Conservation (phyloP, 805 yeast genomes). For the Zygosaccharomyces bailii region DNA sequence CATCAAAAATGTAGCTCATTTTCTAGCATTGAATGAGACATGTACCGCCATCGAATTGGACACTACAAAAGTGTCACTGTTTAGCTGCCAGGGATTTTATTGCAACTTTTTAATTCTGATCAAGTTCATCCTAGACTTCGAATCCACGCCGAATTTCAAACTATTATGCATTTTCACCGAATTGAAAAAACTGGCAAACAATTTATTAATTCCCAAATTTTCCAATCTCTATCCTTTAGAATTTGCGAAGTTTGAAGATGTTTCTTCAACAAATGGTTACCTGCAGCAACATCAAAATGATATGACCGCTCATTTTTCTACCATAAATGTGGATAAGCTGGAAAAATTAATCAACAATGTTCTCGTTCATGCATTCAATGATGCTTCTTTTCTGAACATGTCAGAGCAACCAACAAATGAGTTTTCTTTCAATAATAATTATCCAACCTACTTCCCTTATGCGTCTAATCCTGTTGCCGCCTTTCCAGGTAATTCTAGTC, state of each 20-base stretch:
- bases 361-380: constrained; percentile 33
- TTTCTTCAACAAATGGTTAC: constrained; percentile 9
- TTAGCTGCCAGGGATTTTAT: constrained; percentile 32
- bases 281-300: constrained; percentile 10
- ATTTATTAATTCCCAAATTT: constrained; percentile 28
- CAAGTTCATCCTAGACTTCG: constrained; percentile 34
- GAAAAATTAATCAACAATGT: constrained; percentile 32
- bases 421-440: constrained; percentile 21
- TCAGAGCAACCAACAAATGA: constrained; percentile 28
- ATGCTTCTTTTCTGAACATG: constrained; percentile 33
- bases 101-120: constrained; percentile 31
- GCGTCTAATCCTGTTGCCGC: constrained; percentile 1
- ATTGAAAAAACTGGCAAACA: constrained; percentile 30
- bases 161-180: constrained; percentile 32
- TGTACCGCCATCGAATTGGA: constrained; percentile 20
- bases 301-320: constrained; percentile 8
- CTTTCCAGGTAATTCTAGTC: not conserved
- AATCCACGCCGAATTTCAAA: constrained; percentile 35
- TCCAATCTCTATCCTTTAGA: constrained; percentile 23
- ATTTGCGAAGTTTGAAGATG: constrained; percentile 23
- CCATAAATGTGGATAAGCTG: constrained; percentile 25
- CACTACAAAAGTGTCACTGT: constrained; percentile 24
- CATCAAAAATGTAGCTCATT: constrained; percentile 30
- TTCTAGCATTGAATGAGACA: constrained; percentile 21
- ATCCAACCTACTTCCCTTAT: constrained; percentile 15